A percentile compares a stretch with the other conserved stretches of the same genome.
These are phyloP conservation scores for Lactifluus hygrophoroides DNA, from an alignment of 768 basidiomycete genomes.

Conservation along the genomic window DNA sequence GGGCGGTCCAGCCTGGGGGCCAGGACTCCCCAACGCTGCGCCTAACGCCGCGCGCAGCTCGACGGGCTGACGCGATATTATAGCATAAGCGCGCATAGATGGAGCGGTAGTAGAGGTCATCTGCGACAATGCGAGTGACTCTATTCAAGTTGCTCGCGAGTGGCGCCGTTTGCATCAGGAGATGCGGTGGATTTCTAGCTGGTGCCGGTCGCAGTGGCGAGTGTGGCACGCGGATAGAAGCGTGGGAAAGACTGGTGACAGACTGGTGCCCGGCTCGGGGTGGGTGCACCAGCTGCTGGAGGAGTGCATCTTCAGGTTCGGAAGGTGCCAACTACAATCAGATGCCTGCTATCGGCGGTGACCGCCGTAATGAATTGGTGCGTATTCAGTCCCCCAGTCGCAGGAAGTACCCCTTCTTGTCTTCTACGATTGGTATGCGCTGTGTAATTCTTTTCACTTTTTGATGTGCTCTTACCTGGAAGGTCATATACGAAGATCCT, in stretches of 20 bases:
- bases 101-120: conserved; percentile 61
- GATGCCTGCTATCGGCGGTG: conserved; percentile 34
- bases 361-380: too few species aligned
- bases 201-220: conserved; percentile 35
- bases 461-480: too few species aligned
- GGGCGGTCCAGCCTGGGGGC: conserved; percentile 43
- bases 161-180: background rate
- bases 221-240: conserved; percentile 66
- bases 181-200: background rate
- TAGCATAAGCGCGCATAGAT: conserved; percentile 47
- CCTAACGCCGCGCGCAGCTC: conserved; percentile 43
- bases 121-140: conserved; percentile 36
- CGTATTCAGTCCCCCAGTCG: background rate
- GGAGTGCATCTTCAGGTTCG: conserved; percentile 32
- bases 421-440: too few species aligned
- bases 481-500: too few species aligned
- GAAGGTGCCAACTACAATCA: conserved; percentile 67
- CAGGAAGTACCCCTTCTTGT: conserved; percentile 14
- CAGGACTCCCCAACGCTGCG: conserved; percentile 26
- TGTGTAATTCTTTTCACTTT: too few species aligned
- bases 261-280: conserved; percentile 18
- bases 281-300: conserved; percentile 41
- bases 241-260: conserved; percentile 45
- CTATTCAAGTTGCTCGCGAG: background rate
- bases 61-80: conserved; percentile 37